Evolutionary conservation across 116 monocot genomes (phyloP), one percentile per base, ranked within the genome.

Genomic region (Zostera marina): DNA sequence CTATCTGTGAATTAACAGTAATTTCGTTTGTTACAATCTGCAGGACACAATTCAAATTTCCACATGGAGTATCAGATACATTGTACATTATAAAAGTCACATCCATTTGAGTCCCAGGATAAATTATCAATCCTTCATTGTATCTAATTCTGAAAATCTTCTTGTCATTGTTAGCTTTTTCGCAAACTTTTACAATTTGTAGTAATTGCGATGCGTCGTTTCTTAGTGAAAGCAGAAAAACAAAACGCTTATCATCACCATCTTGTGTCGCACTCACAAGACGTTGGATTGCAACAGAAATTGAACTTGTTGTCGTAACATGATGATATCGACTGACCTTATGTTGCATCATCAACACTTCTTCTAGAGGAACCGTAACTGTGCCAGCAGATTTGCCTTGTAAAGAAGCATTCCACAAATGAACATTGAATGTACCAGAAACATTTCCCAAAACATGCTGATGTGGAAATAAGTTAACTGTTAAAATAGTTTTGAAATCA

Each of bases 361-460:
- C 70, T 53, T 81, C 79, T 58, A 84, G 48, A 32, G 90, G 90
- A 49, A 91, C 61, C 39, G 80, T 43, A 52, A 85, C 39, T 16
- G 59, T 70, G n/a, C n/a, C n/a, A 54, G 72, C 65, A 11, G 52
- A 13, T 25, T 59, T 68, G 52, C 72, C 69, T 8, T 43, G 13
- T 6, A 60, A 77, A 32, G 32, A 32, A 51, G 64, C 66, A 60
- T 44, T 68, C n/a, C 67, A 20, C 49, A 92, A 59, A 57, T 74
- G 70, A 70, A 92, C 24, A 68, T 78, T 83, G 42, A 92, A 63
- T 54, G 71, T 68, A 48, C 92, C 92, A 38, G 68, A 80, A 56
- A 80, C 24, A 22, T 72, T 74, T 54, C 83, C 76, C 63, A 75
- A 69, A 5, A 71, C 56, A 47, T 60, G 32, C 32, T 32, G 32